Base-by-base conservation (phyloP, 257 asterid species). In the Gentiana macrophylla region DNA sequence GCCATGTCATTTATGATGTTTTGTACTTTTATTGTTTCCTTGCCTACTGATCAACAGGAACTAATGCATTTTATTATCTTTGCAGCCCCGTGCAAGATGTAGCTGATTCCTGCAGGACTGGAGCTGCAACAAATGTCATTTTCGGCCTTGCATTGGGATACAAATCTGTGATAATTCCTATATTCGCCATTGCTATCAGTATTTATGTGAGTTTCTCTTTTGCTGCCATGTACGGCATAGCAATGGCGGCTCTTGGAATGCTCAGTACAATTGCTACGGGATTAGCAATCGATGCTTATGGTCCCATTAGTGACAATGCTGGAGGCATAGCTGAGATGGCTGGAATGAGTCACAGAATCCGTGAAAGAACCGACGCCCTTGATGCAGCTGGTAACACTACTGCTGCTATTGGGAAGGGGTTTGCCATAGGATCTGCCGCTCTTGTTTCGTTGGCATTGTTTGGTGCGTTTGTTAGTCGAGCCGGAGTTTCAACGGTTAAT, bases 241-340 rank as follows among this genome's bases (percentile, higher is more conserved):
- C 96, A 0, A 81, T 84, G 24, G 94, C 96, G 70, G 96, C 96
- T 64, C 80, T 88, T 49, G 96, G 96, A 57, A 88, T 88, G 94
- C 64, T 88, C 73, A 88, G 96, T 84, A 88, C 96, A 8, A 88
- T 88, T 60, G 96, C 96, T 59, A 84, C 96, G 46, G 94, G 96
- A 24, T 61, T 88, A 71, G 94, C 96, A 11, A 88, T 88, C 46
- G 96, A 88, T 68, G 96, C 96, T 57, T 88, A 88, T 71, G 96
- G 96, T 37, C 96, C 96, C n/a, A 88, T 88, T 68, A 88, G 96
- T 69, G 96, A 88, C 59, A 88, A 88, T 63, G 96, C 96, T 52
- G 96, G 96, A 46, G 96, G 96, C 47, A 88, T 88, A 32, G 96
- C 96, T 65, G 94, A 88, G 81, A 88, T 88, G 96, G 96, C 96